Percentiles rank a stretch among this genome's conserved stretches.
These are phyloP conservation scores for Penicillium tannophilum DNA, from an alignment of 495 filamentous ascomycete species.

Conservation along the genomic window DNA sequence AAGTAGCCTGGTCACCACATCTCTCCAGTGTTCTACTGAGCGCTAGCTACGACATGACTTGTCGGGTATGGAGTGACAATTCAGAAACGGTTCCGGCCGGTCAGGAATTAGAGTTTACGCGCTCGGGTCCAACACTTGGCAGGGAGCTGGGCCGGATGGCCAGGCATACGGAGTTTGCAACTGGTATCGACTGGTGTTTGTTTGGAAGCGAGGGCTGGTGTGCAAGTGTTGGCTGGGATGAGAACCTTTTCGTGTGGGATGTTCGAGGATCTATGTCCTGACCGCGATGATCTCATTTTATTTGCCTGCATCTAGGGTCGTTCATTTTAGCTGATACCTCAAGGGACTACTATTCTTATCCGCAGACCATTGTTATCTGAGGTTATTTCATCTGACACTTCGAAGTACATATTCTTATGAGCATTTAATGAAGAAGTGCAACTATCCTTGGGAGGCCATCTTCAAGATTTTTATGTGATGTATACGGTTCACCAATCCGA, in stretches of 20 bases:
- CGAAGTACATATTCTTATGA: no score
- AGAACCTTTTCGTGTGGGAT: conserved; percentile 89
- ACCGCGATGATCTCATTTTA: conserved; percentile 3
- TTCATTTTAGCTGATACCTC: not conserved
- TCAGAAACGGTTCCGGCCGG: conserved; percentile 54
- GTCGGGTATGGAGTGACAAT: conserved; percentile 83
- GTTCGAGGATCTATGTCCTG: conserved; percentile 65
- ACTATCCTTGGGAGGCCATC: not conserved
- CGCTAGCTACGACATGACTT: conserved; percentile 97
- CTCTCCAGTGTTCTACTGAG: conserved; percentile 79
- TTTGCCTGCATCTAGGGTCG: not conserved
- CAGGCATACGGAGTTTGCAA: conserved; percentile 91
- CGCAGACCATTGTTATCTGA: no score
- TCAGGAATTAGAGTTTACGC: conserved; percentile 46
- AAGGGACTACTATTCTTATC: not conserved
- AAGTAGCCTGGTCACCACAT: conserved; percentile 89
- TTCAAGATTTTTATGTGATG: no score
- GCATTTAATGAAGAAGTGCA: no score
- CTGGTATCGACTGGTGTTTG: conserved; percentile 97
- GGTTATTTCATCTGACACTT: no score
- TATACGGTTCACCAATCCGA: no score
- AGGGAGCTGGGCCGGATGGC: conserved; percentile 85
- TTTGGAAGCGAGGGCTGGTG: conserved; percentile 96
- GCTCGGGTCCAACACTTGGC: conserved; percentile 51
- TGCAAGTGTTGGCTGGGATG: conserved; percentile 92